Percentiles rank a stretch among this genome's conserved stretches.
Conservation (phyloP, 2,329 filamentous ascomycete genomes). For the Emydomyces testavorans region DNA sequence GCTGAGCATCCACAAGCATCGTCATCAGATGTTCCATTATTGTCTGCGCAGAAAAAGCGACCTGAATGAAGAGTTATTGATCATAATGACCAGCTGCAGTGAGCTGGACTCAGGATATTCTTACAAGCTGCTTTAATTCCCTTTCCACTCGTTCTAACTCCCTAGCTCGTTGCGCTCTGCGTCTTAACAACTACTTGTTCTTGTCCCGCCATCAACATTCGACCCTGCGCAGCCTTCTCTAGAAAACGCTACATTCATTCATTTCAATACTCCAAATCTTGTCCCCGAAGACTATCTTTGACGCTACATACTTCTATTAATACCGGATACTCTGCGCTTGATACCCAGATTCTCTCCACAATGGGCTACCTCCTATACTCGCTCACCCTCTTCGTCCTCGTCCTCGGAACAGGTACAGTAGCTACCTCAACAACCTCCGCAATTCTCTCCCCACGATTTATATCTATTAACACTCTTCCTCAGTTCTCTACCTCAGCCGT, state of each 20-base stretch:
- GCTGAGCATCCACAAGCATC: background rate
- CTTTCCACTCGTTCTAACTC: conserved; percentile 1
- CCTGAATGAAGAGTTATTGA: background rate
- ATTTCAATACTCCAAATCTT: too few relatives aligned
- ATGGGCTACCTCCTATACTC: conserved; percentile 79
- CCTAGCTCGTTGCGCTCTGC: too few relatives aligned
- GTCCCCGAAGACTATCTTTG: too few relatives aligned
- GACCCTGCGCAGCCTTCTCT: too few relatives aligned
- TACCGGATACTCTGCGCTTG: too few relatives aligned
- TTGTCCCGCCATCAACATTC: too few relatives aligned
- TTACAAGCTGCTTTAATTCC: background rate
- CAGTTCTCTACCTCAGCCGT: conserved; percentile 70
- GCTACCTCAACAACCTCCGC: background rate
- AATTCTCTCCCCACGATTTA: background rate
- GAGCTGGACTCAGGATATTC: conserved; percentile 2
- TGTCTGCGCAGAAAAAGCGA: background rate
- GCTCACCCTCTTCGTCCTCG: conserved; percentile 58
- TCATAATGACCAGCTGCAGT: conserved; percentile 3
- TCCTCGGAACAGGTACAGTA: conserved; percentile 57
- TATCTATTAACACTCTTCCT: background rate
- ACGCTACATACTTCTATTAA: too few relatives aligned
- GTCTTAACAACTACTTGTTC: background rate
- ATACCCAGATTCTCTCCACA: conserved; percentile 18
- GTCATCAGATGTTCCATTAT: conserved; percentile 2
- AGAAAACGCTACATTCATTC: background rate